Percentiles rank a stretch among this genome's conserved stretches.
phyloP scores from a whole-genome alignment of 106 monocot genomes.

The Ottelia alismoides region DNA sequence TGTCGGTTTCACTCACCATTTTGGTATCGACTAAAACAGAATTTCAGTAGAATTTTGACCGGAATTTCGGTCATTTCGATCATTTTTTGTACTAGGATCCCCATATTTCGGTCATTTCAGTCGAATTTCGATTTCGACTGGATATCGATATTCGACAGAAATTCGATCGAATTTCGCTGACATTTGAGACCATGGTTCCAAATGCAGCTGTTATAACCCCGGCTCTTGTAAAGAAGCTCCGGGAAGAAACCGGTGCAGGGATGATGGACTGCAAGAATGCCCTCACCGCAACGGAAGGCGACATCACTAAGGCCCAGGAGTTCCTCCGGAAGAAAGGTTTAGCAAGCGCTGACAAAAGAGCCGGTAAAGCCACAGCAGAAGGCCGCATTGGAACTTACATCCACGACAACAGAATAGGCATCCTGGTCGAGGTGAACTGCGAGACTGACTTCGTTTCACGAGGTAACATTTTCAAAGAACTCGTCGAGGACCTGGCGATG shows the following conservation, averaged over 20 bases:
- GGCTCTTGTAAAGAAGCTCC: conserved; percentile 78
- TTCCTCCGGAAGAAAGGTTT: conserved; percentile 85
- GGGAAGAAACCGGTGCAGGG: conserved; percentile 89
- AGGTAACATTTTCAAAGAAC: conserved; percentile 79
- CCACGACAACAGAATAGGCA: conserved; percentile 83
- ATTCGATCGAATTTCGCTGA: no score
- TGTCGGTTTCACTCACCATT: no score
- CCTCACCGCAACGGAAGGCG: conserved; percentile 61
- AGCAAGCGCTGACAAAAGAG: conserved; percentile 87
- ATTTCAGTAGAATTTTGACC: background rate
- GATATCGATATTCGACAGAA: no score
- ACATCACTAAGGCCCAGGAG: conserved; percentile 78
- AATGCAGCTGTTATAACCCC: conserved; percentile 63
- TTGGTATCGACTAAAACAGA: conserved; percentile 1
- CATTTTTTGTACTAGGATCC: no score
- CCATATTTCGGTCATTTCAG: no score
- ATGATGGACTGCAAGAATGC: conserved; percentile 99
- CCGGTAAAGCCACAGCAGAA: conserved; percentile 79
- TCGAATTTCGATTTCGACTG: no score
- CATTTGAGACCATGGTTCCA: background rate
- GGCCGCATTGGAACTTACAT: conserved; percentile 91
- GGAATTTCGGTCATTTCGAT: no score
- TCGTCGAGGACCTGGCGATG: conserved; percentile 94
- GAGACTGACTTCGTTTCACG: conserved; percentile 95
- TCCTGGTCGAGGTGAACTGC: conserved; percentile 91